These are phyloP conservation scores for Hydnomerulius pinastri DNA, from an alignment of 768 basidiomycete genomes.

Conservation along the genomic window DNA sequence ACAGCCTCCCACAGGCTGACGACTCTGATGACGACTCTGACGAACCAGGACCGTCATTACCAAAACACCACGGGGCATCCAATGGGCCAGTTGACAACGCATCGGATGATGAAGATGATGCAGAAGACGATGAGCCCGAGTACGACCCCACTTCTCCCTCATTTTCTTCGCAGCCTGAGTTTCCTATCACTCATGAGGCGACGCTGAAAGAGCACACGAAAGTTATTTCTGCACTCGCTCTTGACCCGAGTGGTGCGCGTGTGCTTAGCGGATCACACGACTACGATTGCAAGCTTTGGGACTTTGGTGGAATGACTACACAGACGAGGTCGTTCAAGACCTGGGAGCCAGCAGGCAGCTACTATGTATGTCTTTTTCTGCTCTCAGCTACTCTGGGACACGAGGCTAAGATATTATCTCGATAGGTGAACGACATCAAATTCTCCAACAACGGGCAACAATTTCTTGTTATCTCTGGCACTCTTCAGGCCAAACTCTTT, in stretches of 20 bases:
- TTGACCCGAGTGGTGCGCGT: conserved; percentile 94
- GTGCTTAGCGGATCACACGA: conserved; percentile 92
- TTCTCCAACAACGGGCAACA: conserved; percentile 87
- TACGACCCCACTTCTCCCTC: conserved; percentile 51
- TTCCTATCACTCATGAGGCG: conserved; percentile 91
- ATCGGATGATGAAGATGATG: conserved; percentile 25
- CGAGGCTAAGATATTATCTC: not conserved
- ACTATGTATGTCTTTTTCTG: conserved; percentile 59
- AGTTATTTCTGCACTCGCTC: conserved; percentile 87
- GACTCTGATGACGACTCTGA: conserved; percentile 21
- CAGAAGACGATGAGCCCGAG: conserved; percentile 43
- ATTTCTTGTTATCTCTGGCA: conserved; percentile 88
- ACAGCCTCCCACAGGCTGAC: conserved; percentile 19
- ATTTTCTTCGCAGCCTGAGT: conserved; percentile 46
- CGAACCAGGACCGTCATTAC: conserved; percentile 12
- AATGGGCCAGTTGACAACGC: conserved; percentile 20
- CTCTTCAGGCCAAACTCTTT: conserved; percentile 84
- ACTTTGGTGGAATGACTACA: conserved; percentile 97
- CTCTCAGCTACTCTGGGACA: not conserved
- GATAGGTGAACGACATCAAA: conserved; percentile 85
- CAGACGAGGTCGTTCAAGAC: conserved; percentile 92
- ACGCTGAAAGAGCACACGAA: conserved; percentile 94
- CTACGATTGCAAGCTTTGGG: conserved; percentile 98
- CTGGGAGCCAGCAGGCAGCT: conserved; percentile 93
- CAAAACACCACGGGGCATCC: conserved; percentile 3